A percentile compares a stretch with the other conserved stretches of the same genome.
phyloP scores from a whole-genome alignment of 2,329 filamentous ascomycete species.

The Shiraia sp. region DNA sequence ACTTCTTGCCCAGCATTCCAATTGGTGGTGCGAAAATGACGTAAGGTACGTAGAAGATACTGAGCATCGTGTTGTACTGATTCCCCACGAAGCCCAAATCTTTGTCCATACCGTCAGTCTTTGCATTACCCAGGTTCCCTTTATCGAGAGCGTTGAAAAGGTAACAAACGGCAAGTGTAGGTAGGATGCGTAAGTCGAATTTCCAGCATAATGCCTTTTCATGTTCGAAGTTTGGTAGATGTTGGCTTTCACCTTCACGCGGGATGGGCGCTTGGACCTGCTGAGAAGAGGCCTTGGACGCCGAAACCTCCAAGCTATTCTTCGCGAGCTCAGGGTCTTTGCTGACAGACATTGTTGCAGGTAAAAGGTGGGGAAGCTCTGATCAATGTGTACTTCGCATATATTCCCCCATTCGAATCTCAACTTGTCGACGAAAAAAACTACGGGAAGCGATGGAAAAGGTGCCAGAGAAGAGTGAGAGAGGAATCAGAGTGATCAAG shows the following conservation, averaged over 20 bases:
- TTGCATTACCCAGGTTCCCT: constrained; percentile 47
- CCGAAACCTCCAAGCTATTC: constrained; percentile 30
- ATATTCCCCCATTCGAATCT: too few species aligned
- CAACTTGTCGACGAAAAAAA: too few species aligned
- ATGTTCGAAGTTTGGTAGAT: constrained; percentile 41
- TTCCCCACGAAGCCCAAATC: constrained; percentile 63
- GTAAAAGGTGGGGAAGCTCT: neutral
- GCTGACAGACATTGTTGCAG: constrained; percentile 25
- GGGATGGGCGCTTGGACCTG: constrained; percentile 24
- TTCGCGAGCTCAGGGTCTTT: constrained; percentile 37
- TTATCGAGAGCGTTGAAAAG: constrained; percentile 54
- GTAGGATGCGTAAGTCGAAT: constrained; percentile 60
- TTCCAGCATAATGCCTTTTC: constrained; percentile 55
- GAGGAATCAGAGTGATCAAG: too few species aligned
- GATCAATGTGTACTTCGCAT: too few species aligned
- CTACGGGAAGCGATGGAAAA: too few species aligned
- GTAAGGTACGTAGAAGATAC: constrained; percentile 75
- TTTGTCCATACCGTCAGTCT: constrained; percentile 51
- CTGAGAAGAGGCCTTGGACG: constrained; percentile 32
- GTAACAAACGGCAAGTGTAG: constrained; percentile 64
- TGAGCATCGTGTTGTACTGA: constrained; percentile 70
- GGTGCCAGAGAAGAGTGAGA: too few species aligned
- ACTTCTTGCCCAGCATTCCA: constrained; percentile 69
- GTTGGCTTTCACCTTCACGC: constrained; percentile 34
- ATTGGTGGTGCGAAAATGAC: constrained; percentile 70